Base-by-base conservation (phyloP, 2,329 filamentous ascomycete species). In the Septoria petroselini region DNA sequence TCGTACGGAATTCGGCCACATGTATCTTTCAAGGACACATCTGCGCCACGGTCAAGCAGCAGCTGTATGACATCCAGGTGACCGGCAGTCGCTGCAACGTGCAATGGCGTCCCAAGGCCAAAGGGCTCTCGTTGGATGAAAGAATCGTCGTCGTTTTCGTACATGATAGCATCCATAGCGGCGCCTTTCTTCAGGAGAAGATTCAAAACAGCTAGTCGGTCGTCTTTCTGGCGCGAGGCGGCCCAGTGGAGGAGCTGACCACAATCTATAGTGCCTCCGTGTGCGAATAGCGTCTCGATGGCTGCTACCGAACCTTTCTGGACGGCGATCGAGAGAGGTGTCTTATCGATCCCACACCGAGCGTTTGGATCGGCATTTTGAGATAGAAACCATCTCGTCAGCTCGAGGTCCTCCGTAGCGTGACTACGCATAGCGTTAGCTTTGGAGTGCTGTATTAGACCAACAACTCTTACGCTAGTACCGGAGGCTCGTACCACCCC, bases 181-280 rank as follows among this genome's bases (percentile, higher is more conserved):
- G 48, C 40, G 6, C 41, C 33, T 39, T 51, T 51, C n/a, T 41
- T 21, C 4, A 51, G 48, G 21, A 51, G 14, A 7, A 45, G 27
- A 11, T 46, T 25, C n/a, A 51, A 7, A 23, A 41, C 41, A 29
- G 21, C 33, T 17, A 25, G 9, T 41, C 41, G 48, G 41, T 51
- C 48, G 18, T 45, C 23, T 18, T 18, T 25, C 23, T 41, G 14
- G 25, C 48, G 41, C 41, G 17, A 33, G 19, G 42, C 46, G 37
- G 52, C 55, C 17, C 37, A 46, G 41, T 55, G 49, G 9, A 58
- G 45, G 29, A 55, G 52, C 25, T 55, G 48, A 19, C 52, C 49
- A 21, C 35, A 37, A 42, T 42, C 12, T 27, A 49, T 31, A 18
- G 31, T 43, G 15, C 44, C 41, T 27, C 37, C 19, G 8, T 50